phyloP scores from a whole-genome alignment of 1,284 basidiomycete species.

The Tilletia caries region DNA sequence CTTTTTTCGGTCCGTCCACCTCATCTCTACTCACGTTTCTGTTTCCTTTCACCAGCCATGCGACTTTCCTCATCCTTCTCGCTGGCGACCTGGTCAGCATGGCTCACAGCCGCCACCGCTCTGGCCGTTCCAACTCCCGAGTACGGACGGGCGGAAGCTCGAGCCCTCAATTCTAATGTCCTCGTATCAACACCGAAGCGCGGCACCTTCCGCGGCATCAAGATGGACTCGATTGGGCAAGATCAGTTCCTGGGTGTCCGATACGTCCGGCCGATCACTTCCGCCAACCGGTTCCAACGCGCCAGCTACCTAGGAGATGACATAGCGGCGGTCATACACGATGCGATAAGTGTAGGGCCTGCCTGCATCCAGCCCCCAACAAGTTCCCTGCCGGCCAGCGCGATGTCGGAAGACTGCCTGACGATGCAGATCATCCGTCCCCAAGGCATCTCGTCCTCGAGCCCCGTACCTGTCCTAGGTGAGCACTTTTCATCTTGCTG shows the following conservation, averaged over 20 bases:
- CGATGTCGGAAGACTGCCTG: constrained; percentile 8
- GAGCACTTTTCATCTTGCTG: neutral
- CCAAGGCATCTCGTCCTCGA: neutral
- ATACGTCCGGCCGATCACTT: neutral
- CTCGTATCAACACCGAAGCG: neutral
- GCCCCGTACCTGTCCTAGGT: constrained; percentile 3
- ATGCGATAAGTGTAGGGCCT: neutral
- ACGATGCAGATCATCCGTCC: constrained; percentile 10
- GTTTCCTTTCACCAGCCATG: too few relatives aligned
- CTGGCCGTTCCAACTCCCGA: too few relatives aligned
- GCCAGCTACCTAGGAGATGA: neutral
- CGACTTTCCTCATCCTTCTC: too few relatives aligned
- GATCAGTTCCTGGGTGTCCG: neutral
- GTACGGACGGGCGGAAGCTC: too few relatives aligned
- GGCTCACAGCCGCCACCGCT: too few relatives aligned
- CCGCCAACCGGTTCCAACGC: neutral
- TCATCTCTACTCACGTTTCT: too few relatives aligned
- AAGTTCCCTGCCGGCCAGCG: neutral
- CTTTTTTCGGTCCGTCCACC: too few relatives aligned
- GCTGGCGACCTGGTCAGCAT: too few relatives aligned
- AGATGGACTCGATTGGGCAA: neutral
- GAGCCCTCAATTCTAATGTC: neutral
- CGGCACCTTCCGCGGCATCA: neutral
- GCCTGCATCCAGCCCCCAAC: neutral
- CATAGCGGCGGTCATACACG: neutral